These are phyloP conservation scores for Botryotinia globosa DNA, from an alignment of 2,329 filamentous ascomycete genomes.

Conservation along the genomic window DNA sequence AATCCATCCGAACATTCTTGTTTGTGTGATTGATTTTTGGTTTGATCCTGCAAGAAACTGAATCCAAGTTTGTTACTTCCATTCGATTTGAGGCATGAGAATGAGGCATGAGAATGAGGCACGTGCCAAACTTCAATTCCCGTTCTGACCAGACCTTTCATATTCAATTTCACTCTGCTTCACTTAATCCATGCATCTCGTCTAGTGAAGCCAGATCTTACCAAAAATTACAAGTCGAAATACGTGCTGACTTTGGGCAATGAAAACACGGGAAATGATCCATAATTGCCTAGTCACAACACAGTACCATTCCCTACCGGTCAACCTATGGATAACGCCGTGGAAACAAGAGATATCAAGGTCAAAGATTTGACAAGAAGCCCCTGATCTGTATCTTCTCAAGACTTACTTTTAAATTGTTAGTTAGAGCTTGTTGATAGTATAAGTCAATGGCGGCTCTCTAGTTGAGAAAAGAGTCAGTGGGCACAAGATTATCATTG, in stretches of 20 bases:
- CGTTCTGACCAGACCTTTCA: not conserved
- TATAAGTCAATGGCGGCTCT: no score
- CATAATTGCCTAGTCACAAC: not conserved
- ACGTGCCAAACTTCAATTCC: not conserved
- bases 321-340: no score
- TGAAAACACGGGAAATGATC: not conserved
- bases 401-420: not conserved
- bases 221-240: no score
- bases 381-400: not conserved
- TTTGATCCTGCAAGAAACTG: not conserved
- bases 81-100: not conserved
- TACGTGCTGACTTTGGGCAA: not conserved
- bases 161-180: not conserved
- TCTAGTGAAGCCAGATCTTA: not conserved
- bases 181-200: not conserved
- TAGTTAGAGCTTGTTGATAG: accelerated
- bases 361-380: not conserved
- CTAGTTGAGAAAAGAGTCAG: not conserved
- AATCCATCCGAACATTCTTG: no score
- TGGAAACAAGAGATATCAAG: no score
- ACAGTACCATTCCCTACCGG: not conserved
- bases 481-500: not conserved
- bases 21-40: not conserved
- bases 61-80: no score
- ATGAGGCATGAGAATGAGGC: not conserved